Evolutionary conservation across 2,329 filamentous ascomycete species (phyloP).

Genomic region (Coniochaeta sp.): DNA sequence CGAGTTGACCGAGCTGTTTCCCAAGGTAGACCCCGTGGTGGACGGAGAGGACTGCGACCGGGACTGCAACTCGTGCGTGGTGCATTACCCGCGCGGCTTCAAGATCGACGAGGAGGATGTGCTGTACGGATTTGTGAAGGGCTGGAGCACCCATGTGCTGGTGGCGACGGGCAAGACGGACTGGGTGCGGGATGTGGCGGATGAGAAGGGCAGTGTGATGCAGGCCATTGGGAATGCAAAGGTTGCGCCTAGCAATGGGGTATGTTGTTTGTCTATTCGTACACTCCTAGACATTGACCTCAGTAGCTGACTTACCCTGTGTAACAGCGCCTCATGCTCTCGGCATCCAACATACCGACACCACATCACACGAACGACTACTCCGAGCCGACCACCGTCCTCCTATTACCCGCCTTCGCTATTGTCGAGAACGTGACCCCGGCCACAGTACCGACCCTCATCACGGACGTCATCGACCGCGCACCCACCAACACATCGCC

Average conservation of each 20-base stretch:
- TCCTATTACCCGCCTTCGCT: constrained; percentile 80
- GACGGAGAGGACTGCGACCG: constrained; percentile 86
- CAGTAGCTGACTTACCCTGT: constrained; percentile 1
- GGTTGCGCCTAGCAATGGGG: constrained; percentile 57
- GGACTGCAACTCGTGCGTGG: constrained; percentile 76
- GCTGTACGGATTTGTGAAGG: constrained; percentile 79
- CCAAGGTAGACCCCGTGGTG: constrained; percentile 62
- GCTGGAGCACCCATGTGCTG: constrained; percentile 82
- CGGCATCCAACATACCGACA: constrained; percentile 83
- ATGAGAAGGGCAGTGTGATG: constrained; percentile 84
- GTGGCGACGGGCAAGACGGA: constrained; percentile 95
- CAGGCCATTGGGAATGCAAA: constrained; percentile 57
- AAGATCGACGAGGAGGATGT: constrained; percentile 71
- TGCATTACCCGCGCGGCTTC: constrained; percentile 66
- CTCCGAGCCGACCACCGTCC: constrained; percentile 65
- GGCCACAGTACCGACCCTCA: constrained; percentile 61
- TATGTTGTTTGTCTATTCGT: constrained; percentile 40
- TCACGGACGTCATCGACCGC: constrained; percentile 61
- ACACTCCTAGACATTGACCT: background rate
- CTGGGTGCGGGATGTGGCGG: constrained; percentile 82
- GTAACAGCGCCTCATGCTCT: constrained; percentile 73
- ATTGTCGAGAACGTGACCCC: constrained; percentile 80
- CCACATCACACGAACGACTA: constrained; percentile 60
- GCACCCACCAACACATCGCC: constrained; percentile 69
- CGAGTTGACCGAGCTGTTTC: constrained; percentile 53